phyloP scores from a whole-genome alignment of 352 stramenopile species.

The Phytophthora kernoviae region DNA sequence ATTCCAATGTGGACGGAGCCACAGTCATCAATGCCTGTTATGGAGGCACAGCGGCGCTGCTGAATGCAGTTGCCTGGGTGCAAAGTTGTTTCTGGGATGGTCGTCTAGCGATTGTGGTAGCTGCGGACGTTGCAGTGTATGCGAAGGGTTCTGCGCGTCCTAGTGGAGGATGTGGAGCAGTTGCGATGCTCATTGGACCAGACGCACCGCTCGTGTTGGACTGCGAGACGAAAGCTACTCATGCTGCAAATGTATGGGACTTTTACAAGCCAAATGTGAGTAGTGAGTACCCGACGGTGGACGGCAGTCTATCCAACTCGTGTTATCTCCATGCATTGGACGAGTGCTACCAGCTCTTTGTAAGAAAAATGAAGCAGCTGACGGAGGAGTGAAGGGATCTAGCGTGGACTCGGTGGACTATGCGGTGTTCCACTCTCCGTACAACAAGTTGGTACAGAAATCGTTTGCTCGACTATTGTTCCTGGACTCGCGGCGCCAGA shows the following conservation, averaged over 20 bases:
- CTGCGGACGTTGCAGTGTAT: constrained; percentile 97
- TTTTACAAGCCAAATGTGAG: constrained; percentile 97
- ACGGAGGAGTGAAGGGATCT: constrained; percentile 12
- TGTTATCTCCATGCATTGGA: constrained; percentile 97
- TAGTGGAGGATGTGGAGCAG: constrained; percentile 92
- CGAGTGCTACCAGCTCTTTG: constrained; percentile 93
- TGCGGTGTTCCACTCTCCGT: constrained; percentile 97
- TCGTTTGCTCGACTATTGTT: constrained; percentile 91
- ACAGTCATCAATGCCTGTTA: constrained; percentile 98
- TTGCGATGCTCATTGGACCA: constrained; percentile 96
- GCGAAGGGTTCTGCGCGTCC: constrained; percentile 88
- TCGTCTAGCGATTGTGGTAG: constrained; percentile 96
- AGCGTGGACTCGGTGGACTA: constrained; percentile 86
- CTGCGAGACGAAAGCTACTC: constrained; percentile 87
- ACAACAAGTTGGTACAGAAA: constrained; percentile 99
- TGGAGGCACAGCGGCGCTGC: constrained; percentile 95
- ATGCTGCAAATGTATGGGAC: constrained; percentile 95
- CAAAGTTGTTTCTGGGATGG: constrained; percentile 94
- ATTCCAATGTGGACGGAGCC: constrained; percentile 81
- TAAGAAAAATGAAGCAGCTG: constrained; percentile 66
- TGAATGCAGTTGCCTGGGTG: constrained; percentile 97
- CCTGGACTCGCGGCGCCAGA: constrained; percentile 52
- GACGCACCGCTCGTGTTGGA: constrained; percentile 95
- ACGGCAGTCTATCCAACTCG: constrained; percentile 93
- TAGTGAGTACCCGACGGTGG: constrained; percentile 96